Conservation (phyloP, 2,329 filamentous ascomycete genomes). For the Elsinoe ampelina region DNA sequence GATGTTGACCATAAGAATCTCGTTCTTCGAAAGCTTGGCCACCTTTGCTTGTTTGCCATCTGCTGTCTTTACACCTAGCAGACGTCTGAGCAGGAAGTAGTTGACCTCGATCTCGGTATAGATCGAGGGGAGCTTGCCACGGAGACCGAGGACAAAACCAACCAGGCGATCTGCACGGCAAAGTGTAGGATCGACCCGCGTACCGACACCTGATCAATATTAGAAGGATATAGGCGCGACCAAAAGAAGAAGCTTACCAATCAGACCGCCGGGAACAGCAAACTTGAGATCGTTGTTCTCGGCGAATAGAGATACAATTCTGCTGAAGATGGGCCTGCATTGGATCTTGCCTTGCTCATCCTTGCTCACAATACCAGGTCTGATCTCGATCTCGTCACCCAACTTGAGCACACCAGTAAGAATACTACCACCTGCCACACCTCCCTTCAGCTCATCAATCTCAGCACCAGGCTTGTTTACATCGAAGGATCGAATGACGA, state of each 20-base stretch:
- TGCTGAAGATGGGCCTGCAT: constrained; percentile 94
- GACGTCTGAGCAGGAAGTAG: constrained; percentile 91
- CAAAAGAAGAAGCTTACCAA: constrained; percentile 40
- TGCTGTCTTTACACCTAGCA: constrained; percentile 93
- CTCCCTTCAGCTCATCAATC: constrained; percentile 96
- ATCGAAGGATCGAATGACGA: constrained; percentile 97
- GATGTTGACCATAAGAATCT: constrained; percentile 99
- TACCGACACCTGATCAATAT: constrained; percentile 62
- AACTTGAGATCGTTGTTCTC: constrained; percentile 99
- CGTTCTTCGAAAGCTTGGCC: constrained; percentile 94
- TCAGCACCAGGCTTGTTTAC: constrained; percentile 99
- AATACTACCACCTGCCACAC: constrained; percentile 95
- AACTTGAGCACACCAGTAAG: constrained; percentile 94
- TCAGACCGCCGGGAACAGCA: constrained; percentile 91
- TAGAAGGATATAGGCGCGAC: background rate
- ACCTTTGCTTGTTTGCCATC: constrained; percentile 99
- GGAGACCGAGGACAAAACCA: constrained; percentile 91
- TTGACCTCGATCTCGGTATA: constrained; percentile 99
- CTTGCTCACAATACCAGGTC: constrained; percentile 95
- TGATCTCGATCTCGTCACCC: constrained; percentile 95
- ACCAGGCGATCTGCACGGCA: constrained; percentile 98
- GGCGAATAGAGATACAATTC: constrained; percentile 89
- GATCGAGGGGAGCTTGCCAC: constrained; percentile 87
- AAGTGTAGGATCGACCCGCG: constrained; percentile 90
- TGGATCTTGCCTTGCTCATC: constrained; percentile 89